Base-by-base conservation (phyloP, 2,329 filamentous ascomycete genomes). In the Colletotrichum australisinense region DNA sequence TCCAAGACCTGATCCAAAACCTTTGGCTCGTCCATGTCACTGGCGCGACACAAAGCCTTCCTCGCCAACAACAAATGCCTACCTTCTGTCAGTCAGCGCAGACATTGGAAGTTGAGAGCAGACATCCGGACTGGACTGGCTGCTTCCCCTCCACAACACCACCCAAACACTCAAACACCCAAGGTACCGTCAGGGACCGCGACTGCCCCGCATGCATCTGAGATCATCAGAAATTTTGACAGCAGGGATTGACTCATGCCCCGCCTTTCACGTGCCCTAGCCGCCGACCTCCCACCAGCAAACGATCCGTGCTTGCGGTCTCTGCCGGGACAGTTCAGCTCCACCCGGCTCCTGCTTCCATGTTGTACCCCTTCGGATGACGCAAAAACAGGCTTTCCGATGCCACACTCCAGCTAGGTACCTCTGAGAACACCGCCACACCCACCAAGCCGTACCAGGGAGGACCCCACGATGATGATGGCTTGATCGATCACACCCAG, bases 181-280 rank as follows among this genome's bases (percentile, higher is more conserved):
- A 35, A 35, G 32, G 32, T 42, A 6, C 38, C 38, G 38, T 52
- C 56, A 62, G 62, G 49, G 56, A 67, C 66, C 38, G 56, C 28
- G 22, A 70, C 69, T 59, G 72, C 72, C 72, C 72, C 72, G 72
- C 72, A 74, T 74, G 57, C 69, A 68, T 68, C 72, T 73, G 63
- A 74, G 72, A 74, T 74, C 72, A 74, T 74, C 68, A 68, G 69
- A 74, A 59, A 38, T 72, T 73, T 72, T 72, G 69, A 60, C 62
- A 58, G 63, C 72, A 74, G 52, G 68, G 68, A 58, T 67, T 72
- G 57, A 63, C 57, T 72, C 38, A 46, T 72, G 69, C 72, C 72
- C 72, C 72, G 63, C 72, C 63, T 74, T 74, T 72, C 72, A 74
- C 72, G 72, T 74, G 72, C 57, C 30, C 59, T 30, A 28, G 49